Evolutionary conservation across 345 rosid genomes (phyloP), one percentile per base, ranked within the genome.

Genomic region (Pseudoturritis turrita): DNA sequence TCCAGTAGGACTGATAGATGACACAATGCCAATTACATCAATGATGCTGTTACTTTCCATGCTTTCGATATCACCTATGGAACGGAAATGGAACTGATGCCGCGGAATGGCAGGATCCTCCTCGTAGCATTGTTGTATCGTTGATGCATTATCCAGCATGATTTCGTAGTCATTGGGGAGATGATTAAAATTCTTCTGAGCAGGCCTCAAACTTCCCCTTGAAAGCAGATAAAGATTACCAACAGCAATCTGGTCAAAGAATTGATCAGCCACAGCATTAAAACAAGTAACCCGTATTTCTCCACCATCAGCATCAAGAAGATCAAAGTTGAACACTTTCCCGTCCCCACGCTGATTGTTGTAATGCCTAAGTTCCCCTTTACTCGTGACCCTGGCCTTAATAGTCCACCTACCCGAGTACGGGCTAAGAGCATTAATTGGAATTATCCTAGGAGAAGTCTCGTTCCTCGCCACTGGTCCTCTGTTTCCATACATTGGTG

Each of bases 251-350:
- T 80, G 91, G 78, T 83, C 72, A 71, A 74, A 89, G 73, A 94
- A 91, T 26, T 89, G 96, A 71, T 89, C 98, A 50, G 86, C 98
- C 55, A 85, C 91, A 9, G 86, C 78, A 71, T 94, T 94, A 63
- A 88, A 94, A 77, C 98, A 89, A 10, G 97, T 87, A 19, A 78
- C 97, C 14, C 95, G 76, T 62, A 94, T 94, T 77, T 94, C 98
- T 43, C 98, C 98, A 17, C 92, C 92, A 52, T 85, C 89, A 39
- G 88, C 82, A 79, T 94, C 97, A 45, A 94, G 97, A 67, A 91
- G 91, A 71, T 94, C 98, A 57, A 89, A 94, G 68, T 74, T 86
- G 79, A 94, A 91, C 26, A 94, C 91, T 75, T 94, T 91, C 22
- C 97, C 96, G 7, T 88, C 93, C 10, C 98, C 98, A 36, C 96